phyloP scores from a whole-genome alignment of 257 asterid genomes.

The Solanum paucissectum region DNA sequence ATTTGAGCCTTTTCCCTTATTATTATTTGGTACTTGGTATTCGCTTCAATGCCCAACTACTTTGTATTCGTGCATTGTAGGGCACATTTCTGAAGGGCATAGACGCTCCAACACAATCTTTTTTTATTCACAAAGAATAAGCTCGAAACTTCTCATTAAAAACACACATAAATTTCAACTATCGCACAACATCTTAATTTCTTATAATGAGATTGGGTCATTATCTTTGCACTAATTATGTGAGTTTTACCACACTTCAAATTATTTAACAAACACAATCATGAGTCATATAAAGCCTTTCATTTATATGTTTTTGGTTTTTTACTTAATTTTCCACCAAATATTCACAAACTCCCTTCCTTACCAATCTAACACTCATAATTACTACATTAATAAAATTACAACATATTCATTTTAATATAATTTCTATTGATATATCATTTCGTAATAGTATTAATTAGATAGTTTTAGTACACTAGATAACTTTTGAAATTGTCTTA shows the following conservation, averaged over 20 bases:
- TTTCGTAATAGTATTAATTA: too few relatives aligned
- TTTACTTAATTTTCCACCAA: background rate
- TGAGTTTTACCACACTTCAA: background rate
- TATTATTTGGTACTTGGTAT: too few relatives aligned
- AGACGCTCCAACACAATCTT: too few relatives aligned
- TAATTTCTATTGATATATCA: too few relatives aligned
- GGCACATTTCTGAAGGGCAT: accelerated
- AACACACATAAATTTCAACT: background rate
- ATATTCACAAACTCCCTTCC: background rate
- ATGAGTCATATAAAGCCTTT: background rate
- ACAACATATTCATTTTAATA: too few relatives aligned
- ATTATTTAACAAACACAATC: background rate
- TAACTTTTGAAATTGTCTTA: too few relatives aligned
- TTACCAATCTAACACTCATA: too few relatives aligned
- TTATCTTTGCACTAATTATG: background rate
- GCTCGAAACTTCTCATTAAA: accelerated
- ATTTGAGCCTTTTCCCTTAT: too few relatives aligned
- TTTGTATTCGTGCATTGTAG: accelerated
- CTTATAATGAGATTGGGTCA: background rate
- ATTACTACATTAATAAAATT: background rate
- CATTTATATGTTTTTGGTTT: background rate
- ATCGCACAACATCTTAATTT: too few relatives aligned
- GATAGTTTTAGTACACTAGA: background rate
- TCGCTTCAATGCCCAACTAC: too few relatives aligned
- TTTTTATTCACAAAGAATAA: too few relatives aligned